Evolutionary conservation across 2,329 filamentous ascomycete species (phyloP), one percentile per base, ranked within the genome.

Genomic region (Fusarium sp.): DNA sequence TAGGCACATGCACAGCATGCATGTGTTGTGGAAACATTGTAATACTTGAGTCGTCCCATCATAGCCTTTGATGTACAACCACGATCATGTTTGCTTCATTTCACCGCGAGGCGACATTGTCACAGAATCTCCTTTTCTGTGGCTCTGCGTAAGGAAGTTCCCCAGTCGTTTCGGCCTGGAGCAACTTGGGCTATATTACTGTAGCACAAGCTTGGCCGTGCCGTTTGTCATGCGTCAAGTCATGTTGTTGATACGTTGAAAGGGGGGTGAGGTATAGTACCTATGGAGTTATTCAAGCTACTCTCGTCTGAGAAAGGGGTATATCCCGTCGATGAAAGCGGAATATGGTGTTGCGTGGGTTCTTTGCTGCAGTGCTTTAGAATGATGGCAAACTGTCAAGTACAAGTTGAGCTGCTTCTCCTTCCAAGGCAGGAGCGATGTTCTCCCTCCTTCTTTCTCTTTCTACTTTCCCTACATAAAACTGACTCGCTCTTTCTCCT

Each of bases 1-100:
- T 32, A 55, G 43, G 43, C 41, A 61, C 47, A 55, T 46, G 49
- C 59, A 54, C 71, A 47, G 25, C 58, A 65, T 53, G 49, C 54
- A 68, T 62, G 47, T 53, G 55, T 60, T 43, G 64, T 70, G 66
- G 40, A 54, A 53, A 50, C 53, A 43, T 53, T 43, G 73, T 75
- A 59, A 63, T 67, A 68, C 69, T 71, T 58, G 48, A 63, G 55
- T 60, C 54, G 53, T 70, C 66, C 65, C 59, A 58, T 71, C 57
- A 42, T 59, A 68, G 49, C 73, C 73, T 72, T 75, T 75, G 37
- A 68, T 64, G 73, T 75, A 66, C 69, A 25, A 75, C 73, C 46
- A 13, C 43, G 53, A 62, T 37, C 30, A 64, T 72, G 73, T 75
- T 75, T 75, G 73, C 73, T 59, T 72, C 66, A 74, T 75, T 70